phyloP scores from a whole-genome alignment of 306 rosid species.

The Cucurbita pepo region DNA sequence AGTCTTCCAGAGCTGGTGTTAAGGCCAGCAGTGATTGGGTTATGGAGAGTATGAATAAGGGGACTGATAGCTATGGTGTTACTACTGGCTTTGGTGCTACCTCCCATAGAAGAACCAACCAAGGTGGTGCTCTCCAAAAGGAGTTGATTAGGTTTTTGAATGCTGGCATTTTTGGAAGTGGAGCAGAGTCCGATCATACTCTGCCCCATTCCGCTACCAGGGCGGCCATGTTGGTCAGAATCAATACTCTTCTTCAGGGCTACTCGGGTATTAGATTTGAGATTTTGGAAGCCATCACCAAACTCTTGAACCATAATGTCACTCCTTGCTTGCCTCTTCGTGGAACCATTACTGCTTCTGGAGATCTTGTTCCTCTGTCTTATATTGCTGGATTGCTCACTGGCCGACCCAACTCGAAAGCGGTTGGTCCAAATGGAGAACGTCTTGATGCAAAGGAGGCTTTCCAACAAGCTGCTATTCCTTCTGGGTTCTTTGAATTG shows the following conservation, averaged over 20 bases:
- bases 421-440: slow-evolving; percentile 52
- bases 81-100: slow-evolving; percentile 46
- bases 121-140: slow-evolving; percentile 67
- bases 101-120: background rate
- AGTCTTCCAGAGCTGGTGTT: background rate
- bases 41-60: slow-evolving; percentile 56
- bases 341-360: background rate
- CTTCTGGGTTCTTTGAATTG: slow-evolving; percentile 57
- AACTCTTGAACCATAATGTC: slow-evolving; percentile 49
- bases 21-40: slow-evolving; percentile 76
- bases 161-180: background rate
- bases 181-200: background rate
- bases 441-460: slow-evolving; percentile 44
- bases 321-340: slow-evolving; percentile 33
- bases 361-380: slow-evolving; percentile 73
- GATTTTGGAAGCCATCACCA: slow-evolving; percentile 63
- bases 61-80: slow-evolving; percentile 72
- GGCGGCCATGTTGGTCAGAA: slow-evolving; percentile 29
- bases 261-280: background rate
- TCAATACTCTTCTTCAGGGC: slow-evolving; percentile 39
- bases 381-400: slow-evolving; percentile 76
- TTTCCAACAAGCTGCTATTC: slow-evolving; percentile 34
- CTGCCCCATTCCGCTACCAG: background rate
- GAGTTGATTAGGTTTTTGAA: background rate
- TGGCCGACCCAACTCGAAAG: slow-evolving; percentile 64